phyloP scores from a whole-genome alignment of 2,329 filamentous ascomycete genomes.

The Sporothrix inflata region DNA sequence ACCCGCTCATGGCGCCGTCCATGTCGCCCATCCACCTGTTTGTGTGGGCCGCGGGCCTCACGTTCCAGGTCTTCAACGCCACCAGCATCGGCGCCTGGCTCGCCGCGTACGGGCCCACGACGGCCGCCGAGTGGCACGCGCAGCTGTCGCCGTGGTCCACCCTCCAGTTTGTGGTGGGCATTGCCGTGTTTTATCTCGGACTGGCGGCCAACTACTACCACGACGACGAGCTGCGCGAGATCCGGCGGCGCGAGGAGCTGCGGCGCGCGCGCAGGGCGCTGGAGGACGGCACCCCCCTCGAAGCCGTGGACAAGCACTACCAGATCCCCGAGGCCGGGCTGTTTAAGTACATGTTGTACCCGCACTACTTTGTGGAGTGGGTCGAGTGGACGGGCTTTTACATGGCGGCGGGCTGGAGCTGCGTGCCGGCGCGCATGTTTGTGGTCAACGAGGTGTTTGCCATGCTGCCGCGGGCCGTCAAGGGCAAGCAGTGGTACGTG shows the following conservation, averaged over 20 bases:
- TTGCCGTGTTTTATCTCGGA: constrained; percentile 75
- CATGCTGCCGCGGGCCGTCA: constrained; percentile 85
- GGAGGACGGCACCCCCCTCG: constrained; percentile 42
- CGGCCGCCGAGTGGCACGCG: constrained; percentile 53
- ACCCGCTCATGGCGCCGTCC: constrained; percentile 81
- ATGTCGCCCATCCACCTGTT: constrained; percentile 85
- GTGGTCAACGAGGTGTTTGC: constrained; percentile 83
- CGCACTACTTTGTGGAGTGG: constrained; percentile 97
- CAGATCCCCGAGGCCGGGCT: constrained; percentile 81
- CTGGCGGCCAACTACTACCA: constrained; percentile 83
- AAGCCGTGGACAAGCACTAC: constrained; percentile 75
- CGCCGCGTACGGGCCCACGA: constrained; percentile 77
- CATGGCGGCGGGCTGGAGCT: constrained; percentile 69
- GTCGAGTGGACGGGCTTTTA: constrained; percentile 92
- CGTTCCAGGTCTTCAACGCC: constrained; percentile 82
- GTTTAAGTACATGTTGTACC: constrained; percentile 81
- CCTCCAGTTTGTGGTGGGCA: constrained; percentile 62
- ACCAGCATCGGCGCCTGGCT: constrained; percentile 79
- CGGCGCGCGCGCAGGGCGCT: constrained; percentile 54
- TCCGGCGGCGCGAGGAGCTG: constrained; percentile 70
- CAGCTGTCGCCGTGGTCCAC: constrained; percentile 45
- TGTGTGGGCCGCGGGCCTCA: constrained; percentile 65
- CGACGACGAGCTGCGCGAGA: constrained; percentile 86
- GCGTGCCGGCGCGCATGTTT: constrained; percentile 78
- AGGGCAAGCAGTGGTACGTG: constrained; percentile 83